phyloP scores from a whole-genome alignment of 768 basidiomycete genomes.

The Russula lepida region DNA sequence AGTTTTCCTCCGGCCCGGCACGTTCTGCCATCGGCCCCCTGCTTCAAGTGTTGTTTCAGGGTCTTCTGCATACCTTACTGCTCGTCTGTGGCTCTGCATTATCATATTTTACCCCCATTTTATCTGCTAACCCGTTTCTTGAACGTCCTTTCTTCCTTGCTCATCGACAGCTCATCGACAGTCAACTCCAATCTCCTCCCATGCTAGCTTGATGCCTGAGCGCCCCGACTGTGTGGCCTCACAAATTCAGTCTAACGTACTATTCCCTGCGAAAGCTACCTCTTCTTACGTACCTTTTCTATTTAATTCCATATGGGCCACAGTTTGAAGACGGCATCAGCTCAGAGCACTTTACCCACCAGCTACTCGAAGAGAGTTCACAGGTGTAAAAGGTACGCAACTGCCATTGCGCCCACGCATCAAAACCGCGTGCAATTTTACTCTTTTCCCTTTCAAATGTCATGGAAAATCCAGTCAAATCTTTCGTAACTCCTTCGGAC shows the following conservation, averaged over 20 bases:
- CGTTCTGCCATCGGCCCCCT: neutral
- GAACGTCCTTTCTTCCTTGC: neutral
- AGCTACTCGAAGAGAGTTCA: neutral
- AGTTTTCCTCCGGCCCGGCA: constrained; percentile 4
- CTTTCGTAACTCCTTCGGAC: neutral
- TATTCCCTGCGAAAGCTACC: neutral
- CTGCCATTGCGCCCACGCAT: constrained; percentile 9
- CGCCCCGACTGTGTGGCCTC: neutral
- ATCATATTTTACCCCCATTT: neutral
- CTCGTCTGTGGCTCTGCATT: neutral
- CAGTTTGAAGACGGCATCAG: constrained; percentile 2
- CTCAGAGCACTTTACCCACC: neutral
- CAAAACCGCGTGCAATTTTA: constrained; percentile 14
- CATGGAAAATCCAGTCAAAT: neutral
- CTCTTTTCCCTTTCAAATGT: neutral
- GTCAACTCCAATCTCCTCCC: neutral
- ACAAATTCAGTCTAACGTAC: constrained; percentile 11
- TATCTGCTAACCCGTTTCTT: neutral
- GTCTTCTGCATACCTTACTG: neutral
- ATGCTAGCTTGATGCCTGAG: neutral
- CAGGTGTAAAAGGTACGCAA: constrained; percentile 11
- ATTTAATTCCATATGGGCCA: constrained; percentile 3
- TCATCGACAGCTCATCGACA: neutral
- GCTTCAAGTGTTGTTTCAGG: neutral
- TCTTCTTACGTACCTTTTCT: constrained; percentile 8